Evolutionary conservation across 495 filamentous ascomycete genomes (phyloP), one percentile per base, ranked within the genome.

Genomic region (Podospora pseudopauciseta): DNA sequence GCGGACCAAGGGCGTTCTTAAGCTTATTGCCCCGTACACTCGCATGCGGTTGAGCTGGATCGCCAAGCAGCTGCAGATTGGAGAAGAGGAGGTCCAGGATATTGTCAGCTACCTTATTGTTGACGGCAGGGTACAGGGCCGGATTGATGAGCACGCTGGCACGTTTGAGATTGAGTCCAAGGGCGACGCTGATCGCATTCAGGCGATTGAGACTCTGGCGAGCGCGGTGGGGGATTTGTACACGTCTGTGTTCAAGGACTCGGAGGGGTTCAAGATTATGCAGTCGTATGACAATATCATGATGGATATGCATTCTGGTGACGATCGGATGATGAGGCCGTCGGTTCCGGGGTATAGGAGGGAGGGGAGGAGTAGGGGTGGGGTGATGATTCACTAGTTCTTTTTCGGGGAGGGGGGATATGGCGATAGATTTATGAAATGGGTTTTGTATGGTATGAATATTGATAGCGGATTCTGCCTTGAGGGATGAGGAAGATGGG

Each of bases 91-190:
- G 79, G 96, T 96, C 0, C 88, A 94, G 78, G 95, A 98, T 68
- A 98, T 99, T 64, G 79, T 98, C 18, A 89, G 93, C 65, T 96
- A 92, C 80, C 81, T 99, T 61, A 97, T 99, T 70, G 86, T 97
- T 60, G 93, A 96, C 75, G 88, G 90, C 73, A 91, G 91, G 71
- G 86, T 98, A 64, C 86, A 89, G 44, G 95, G 91, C 68, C 91
- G 90, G 76, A 95, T 99, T 76, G 90, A 99, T 77, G 92, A 97
- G 77, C 86, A 91, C 75, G 86, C 84, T 65, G 92, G 94, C 26
- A 92, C 88, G 0, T 88, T 99, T 34, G 87, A 92, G 73, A 90
- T 97, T 53, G 89, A 91, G 71, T 91, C 88, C 39, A 81, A 83
- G 60, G 87, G 83, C 60, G 94, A 97, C 77, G 84, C 85, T 44